Conservation (phyloP, 352 stramenopile genomes). For the Phytophthora podocarpi region DNA sequence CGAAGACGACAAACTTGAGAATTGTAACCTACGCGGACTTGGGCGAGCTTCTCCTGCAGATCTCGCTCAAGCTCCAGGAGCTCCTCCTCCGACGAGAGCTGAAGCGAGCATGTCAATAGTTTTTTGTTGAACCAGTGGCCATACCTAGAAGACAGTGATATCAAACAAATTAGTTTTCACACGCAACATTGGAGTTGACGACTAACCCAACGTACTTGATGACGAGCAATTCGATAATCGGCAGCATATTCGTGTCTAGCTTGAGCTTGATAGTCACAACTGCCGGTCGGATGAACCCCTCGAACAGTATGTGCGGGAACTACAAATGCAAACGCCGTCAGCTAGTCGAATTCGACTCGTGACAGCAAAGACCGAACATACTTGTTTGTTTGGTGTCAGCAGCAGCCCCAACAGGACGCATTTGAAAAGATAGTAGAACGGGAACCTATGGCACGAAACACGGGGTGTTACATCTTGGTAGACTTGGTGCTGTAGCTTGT, state of each 20-base stretch:
- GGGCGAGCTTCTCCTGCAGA: constrained; percentile 54
- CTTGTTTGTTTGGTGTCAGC: constrained; percentile 65
- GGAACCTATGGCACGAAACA: constrained; percentile 40
- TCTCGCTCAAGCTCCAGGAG: constrained; percentile 52
- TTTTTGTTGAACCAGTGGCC: constrained; percentile 72
- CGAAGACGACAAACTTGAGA: not conserved
- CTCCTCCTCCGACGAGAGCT: constrained; percentile 51
- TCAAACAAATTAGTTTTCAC: not conserved
- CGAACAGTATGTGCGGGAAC: constrained; percentile 69
- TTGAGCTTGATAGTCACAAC: constrained; percentile 47
- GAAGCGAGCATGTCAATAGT: constrained; percentile 55
- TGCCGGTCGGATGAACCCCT: constrained; percentile 61
- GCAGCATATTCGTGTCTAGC: constrained; percentile 52
- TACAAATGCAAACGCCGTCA: constrained; percentile 17
- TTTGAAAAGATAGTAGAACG: constrained; percentile 84
- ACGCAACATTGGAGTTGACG: no score
- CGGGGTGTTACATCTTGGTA: not conserved
- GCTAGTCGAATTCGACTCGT: not conserved
- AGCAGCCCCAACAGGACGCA: constrained; percentile 59
- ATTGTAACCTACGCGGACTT: constrained; percentile 47
- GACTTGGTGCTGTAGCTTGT: not conserved
- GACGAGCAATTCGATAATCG: constrained; percentile 57
- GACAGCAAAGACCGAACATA: constrained; percentile 1
- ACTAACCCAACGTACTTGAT: constrained; percentile 60
- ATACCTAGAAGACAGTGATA: constrained; percentile 36